Base-by-base conservation (phyloP, 352 stramenopile species). In the Phytophthora tubulina region DNA sequence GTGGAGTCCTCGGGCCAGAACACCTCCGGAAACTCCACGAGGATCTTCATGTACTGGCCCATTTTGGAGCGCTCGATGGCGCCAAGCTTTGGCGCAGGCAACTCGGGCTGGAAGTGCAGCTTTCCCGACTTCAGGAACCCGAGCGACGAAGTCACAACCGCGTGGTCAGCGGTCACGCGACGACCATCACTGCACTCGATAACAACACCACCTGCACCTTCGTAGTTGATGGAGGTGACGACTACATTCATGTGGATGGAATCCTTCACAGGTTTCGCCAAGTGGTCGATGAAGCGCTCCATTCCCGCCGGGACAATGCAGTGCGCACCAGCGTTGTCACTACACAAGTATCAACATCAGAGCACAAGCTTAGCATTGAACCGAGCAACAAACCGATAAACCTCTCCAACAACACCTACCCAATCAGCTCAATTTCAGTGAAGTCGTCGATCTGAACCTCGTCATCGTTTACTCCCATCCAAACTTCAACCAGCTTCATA, bases 41-140 rank as follows among this genome's bases (percentile, higher is more conserved):
- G 59, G n/a, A 94, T 73, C 67, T 92, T 93, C 81, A 93, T 92
- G 62, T 92, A 92, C 41, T 90, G 80, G 8, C 85, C 85, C 75
- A 91, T 91, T 13, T 75, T 75, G 7, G 86, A 89, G 11, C 78
- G 67, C 4, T 82, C 15, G 49, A 93, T 82, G 15, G 86, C 80
- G 1, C 44, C 54, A 15, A 67, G 45, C 63, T 94, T 94, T 4
- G 56, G 51, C 0, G 27, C 49, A 4, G 83, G 84, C 0, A 94
- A 67, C 14, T 64, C 53, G 3, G 84, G 86, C n/a, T 75, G 59
- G 50, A 94, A 94, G 30, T 58, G 33, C 30, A 93, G 55, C 35
- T 74, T 72, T 6, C 65, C 65, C 0, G 70, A 71, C 63, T 92
- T 88, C 9, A 93, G 68, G 4, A 83, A 62, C 0, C 85, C 86